Conservation (phyloP, 345 rosid genomes). For the Cardamine occulta region DNA sequence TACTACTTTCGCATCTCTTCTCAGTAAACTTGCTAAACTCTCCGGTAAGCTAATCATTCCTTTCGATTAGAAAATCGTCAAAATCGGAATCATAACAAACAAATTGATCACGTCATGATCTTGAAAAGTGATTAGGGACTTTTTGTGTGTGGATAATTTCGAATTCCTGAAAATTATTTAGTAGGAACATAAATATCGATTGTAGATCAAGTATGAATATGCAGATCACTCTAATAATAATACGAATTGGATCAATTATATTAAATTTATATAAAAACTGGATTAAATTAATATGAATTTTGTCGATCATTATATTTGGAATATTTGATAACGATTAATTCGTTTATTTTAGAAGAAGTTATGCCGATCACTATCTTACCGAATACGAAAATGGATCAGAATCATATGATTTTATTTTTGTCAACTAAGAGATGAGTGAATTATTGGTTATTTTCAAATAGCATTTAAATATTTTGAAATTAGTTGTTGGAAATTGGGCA, state of each 20-base stretch:
- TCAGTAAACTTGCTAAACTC: slow-evolving; percentile 76
- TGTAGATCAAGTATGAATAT: not conserved
- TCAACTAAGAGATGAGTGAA: not conserved
- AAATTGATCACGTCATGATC: slow-evolving; percentile 1
- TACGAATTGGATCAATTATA: not conserved
- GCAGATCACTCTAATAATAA: not conserved
- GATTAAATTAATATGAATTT: not conserved
- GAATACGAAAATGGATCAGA: not conserved
- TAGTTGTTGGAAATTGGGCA: slow-evolving; percentile 34
- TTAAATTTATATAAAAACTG: not conserved
- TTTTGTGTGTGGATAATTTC: not conserved
- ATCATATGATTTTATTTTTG: slow-evolving; percentile 1
- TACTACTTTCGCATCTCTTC: slow-evolving; percentile 61
- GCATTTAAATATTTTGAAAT: not conserved
- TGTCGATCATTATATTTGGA: not conserved
- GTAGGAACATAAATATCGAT: not conserved
- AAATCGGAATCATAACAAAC: not conserved
- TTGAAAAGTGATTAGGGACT: not conserved
- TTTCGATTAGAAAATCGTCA: not conserved
- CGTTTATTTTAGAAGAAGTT: not conserved
- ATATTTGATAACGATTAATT: not conserved
- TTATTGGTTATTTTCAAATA: slow-evolving; percentile 3
- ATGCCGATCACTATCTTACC: not conserved
- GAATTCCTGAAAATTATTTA: not conserved
- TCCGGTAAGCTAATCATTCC: slow-evolving; percentile 52